These are phyloP conservation scores for Candida methanosorbosa DNA, from an alignment of 805 yeast genomes.

Conservation along the genomic window DNA sequence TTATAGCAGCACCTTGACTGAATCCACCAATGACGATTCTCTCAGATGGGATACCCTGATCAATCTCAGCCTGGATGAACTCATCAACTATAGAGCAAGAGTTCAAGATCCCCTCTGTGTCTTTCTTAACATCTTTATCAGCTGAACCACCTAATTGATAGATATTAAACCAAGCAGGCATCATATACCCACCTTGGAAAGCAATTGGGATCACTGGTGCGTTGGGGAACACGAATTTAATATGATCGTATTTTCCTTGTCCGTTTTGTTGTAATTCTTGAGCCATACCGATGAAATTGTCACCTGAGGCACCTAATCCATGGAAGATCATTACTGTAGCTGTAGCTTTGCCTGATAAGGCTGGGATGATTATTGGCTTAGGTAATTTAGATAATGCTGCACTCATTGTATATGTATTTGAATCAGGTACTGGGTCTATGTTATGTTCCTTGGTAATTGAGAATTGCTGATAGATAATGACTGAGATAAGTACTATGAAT, in stretches of 20 bases:
- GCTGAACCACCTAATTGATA: constrained; percentile 36
- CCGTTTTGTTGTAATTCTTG: constrained; percentile 31
- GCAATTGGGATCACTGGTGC: constrained; percentile 74
- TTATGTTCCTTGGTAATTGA: no score
- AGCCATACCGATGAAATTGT: constrained; percentile 75
- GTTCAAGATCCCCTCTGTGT: constrained; percentile 38
- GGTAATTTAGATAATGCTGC: constrained; percentile 1
- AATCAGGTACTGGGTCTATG: no score
- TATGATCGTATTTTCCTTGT: constrained; percentile 19
- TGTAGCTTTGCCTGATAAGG: constrained; percentile 23
- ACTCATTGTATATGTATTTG: no score
- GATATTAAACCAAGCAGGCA: constrained; percentile 90
- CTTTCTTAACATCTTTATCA: constrained; percentile 12
- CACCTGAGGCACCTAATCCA: constrained; percentile 83
- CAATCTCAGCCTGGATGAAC: constrained; percentile 40
- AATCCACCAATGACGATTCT: constrained; percentile 80
- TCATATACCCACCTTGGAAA: constrained; percentile 51
- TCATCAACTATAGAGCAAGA: constrained; percentile 32
- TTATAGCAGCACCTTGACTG: constrained; percentile 78
- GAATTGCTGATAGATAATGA: no score
- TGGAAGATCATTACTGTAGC: constrained; percentile 67
- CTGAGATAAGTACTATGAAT: no score
- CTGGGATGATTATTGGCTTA: neutral
- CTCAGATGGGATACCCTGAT: constrained; percentile 39
- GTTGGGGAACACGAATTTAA: constrained; percentile 80